Conservation (phyloP, 371 early-diverging fungal genomes). For the Mucor saturninus region DNA sequence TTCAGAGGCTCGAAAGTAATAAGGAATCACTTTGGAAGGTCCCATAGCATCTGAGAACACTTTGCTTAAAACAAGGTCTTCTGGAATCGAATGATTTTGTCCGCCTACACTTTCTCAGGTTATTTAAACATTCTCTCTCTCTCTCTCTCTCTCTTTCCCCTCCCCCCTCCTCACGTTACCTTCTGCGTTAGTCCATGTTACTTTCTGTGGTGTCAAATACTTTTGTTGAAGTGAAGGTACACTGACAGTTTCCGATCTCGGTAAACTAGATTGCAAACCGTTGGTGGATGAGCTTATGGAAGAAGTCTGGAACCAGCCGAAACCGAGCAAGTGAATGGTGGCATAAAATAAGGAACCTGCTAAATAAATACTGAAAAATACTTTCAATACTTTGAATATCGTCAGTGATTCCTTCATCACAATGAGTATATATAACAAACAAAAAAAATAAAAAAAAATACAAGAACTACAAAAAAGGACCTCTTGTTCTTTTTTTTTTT, state of each 20-base stretch:
- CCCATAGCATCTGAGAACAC: constrained; percentile 68
- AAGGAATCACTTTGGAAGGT: constrained; percentile 66
- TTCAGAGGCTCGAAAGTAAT: constrained; percentile 59
- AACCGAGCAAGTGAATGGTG: constrained; percentile 32
- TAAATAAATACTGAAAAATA: constrained; percentile 19
- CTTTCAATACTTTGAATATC: constrained; percentile 15
- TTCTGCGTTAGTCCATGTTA: constrained; percentile 36
- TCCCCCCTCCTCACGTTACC: constrained; percentile 18
- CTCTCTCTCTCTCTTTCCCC: neutral
- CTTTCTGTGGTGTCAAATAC: constrained; percentile 29
- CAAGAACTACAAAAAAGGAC: neutral
- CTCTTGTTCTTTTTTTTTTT: neutral
- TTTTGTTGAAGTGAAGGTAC: constrained; percentile 27
- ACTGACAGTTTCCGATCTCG: constrained; percentile 13
- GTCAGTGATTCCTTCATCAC: constrained; percentile 23
- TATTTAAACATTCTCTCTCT: neutral
- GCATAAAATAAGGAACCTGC: constrained; percentile 27
- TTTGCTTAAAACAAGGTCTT: constrained; percentile 62
- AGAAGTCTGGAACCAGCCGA: constrained; percentile 22
- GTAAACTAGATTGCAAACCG: neutral
- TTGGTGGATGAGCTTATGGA: constrained; percentile 6
- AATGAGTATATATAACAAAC: neutral
- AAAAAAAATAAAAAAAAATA: neutral
- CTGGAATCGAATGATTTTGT: constrained; percentile 37
- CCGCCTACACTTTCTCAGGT: constrained; percentile 7